Evolutionary conservation across 2,329 filamentous ascomycete species (phyloP).

Genomic region (Fusarium haematococcum): DNA sequence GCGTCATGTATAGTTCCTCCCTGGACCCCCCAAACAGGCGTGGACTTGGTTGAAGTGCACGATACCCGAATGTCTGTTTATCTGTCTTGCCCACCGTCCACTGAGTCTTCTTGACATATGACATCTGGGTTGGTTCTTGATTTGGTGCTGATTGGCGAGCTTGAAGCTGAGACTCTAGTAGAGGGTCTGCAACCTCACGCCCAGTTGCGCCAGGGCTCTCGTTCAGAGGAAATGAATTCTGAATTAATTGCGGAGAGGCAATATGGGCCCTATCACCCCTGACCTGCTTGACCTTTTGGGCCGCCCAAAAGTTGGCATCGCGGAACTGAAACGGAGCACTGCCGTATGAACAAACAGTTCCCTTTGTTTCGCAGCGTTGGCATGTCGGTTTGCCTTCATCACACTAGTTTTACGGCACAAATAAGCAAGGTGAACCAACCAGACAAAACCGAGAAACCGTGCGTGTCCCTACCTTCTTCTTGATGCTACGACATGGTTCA

Average conservation of each 20-base stretch:
- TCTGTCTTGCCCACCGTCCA: rapidly evolving
- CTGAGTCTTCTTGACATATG: background rate
- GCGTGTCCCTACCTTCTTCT: background rate
- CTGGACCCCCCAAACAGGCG: background rate
- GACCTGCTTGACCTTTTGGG: background rate
- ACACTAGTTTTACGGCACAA: background rate
- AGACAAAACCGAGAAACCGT: background rate
- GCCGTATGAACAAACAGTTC: background rate
- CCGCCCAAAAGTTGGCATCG: background rate
- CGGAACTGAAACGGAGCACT: background rate
- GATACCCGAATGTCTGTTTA: rapidly evolving
- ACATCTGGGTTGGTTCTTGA: rapidly evolving
- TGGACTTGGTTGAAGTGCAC: background rate
- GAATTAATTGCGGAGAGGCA: rapidly evolving
- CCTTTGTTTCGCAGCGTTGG: background rate
- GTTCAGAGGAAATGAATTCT: background rate
- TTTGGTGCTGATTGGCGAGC: background rate
- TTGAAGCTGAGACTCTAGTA: background rate
- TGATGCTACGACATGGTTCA: background rate
- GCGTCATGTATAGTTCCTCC: background rate
- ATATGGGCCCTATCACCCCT: background rate
- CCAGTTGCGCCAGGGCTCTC: background rate
- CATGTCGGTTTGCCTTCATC: background rate
- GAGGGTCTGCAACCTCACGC: background rate
- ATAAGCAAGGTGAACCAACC: background rate